These are phyloP conservation scores for Scheffersomyces cryptocercus DNA, from an alignment of 1,139 yeast species.

Conservation along the genomic window DNA sequence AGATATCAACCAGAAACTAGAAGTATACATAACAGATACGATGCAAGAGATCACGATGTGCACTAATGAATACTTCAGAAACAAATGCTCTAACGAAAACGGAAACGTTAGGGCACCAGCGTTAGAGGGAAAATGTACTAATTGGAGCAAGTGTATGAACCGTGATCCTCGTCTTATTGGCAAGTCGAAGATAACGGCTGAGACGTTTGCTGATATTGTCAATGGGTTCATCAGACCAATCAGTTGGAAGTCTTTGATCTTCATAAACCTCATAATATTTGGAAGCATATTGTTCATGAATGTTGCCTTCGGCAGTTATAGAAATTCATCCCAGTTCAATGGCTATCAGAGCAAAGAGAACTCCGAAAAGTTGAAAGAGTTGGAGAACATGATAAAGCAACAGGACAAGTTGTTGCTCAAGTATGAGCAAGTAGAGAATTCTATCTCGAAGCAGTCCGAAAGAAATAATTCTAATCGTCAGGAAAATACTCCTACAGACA, in stretches of 20 bases:
- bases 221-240: slow-evolving; percentile 77
- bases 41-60: slow-evolving; percentile 71
- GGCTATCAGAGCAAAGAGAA: slow-evolving; percentile 1
- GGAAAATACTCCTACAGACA: background rate
- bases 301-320: slow-evolving; percentile 40
- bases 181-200: slow-evolving; percentile 74
- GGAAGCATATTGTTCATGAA: slow-evolving; percentile 45
- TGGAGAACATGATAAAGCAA: slow-evolving; percentile 6
- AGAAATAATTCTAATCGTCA: too few relatives aligned
- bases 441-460: background rate
- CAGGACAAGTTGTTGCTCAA: slow-evolving; percentile 8
- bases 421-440: slow-evolving; percentile 1
- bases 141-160: slow-evolving; percentile 85
- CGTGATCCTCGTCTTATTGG: slow-evolving; percentile 82
- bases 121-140: slow-evolving; percentile 65
- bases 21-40: slow-evolving; percentile 59
- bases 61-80: slow-evolving; percentile 65
- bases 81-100: slow-evolving; percentile 55
- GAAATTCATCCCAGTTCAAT: slow-evolving; percentile 7
- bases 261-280: slow-evolving; percentile 41
- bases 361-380: slow-evolving; percentile 2
- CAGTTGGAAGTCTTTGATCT: slow-evolving; percentile 69
- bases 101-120: slow-evolving; percentile 63
- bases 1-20: slow-evolving; percentile 73
- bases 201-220: slow-evolving; percentile 77